Evolutionary conservation across 2,329 filamentous ascomycete genomes (phyloP), one percentile per base, ranked within the genome.

Genomic region (Arthrobotrys pseudoclavata): DNA sequence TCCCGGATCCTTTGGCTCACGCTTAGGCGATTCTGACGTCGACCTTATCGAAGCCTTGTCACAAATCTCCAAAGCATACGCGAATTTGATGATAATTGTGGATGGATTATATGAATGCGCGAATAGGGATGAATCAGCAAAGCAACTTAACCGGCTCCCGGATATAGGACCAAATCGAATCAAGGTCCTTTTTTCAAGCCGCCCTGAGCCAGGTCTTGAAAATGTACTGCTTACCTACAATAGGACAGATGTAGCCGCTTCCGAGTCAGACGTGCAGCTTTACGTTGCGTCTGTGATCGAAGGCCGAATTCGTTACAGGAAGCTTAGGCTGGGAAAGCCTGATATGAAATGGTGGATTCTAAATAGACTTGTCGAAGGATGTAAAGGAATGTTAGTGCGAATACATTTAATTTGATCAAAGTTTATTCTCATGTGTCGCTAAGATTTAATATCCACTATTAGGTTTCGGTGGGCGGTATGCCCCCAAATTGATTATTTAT

Each of bases 381-480:
- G 18, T 29, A 40, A 61, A 26, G 55, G 55, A 42, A 61, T 61
- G 55, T 61, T 4, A 61, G 55, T 42, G 2, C 18, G 9, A 31
- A 4, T 4, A 20, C 15, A 55, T n/a, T 9, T 20, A 45, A 1
- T 26, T 45, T 1, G 20, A 26, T 10, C n/a, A 0, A 26, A 4
- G 24, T 26, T 1, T 18, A 9, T 4, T 26, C 20, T 18, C 10
- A 34, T 1, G 2, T 10, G 20, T 12, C 20, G 53, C 53, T 37
- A 60, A 37, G 1, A 37, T 18, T 12, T 12, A 40, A 20, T 40
- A 48, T 60, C 22, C 20, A 37, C 13, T 5, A 42, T 22, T n/a
- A 61, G 55, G 55, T 61, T 61, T 18, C 55, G 45, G 37, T 61
- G 55, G 55, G 55, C 22, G 20, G 55, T 61, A 9, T 61, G 55